These are phyloP conservation scores for Trichoderma harzianum DNA, from an alignment of 2,329 filamentous ascomycete genomes.

Conservation along the genomic window DNA sequence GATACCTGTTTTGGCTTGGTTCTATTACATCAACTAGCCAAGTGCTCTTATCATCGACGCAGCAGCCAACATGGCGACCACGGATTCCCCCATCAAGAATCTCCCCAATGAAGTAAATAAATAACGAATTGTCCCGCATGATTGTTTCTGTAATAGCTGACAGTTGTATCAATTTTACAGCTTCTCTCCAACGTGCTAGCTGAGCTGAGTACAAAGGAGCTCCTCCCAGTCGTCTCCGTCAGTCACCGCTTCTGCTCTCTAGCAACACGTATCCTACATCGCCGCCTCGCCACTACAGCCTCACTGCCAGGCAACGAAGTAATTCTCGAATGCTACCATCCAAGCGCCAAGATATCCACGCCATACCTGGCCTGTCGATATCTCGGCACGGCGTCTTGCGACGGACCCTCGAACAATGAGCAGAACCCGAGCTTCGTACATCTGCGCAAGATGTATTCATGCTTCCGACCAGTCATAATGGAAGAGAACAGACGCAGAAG, in stretches of 20 bases:
- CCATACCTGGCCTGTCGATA: slow-evolving; percentile 66
- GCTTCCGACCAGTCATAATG: slow-evolving; percentile 63
- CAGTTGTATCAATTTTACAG: slow-evolving; percentile 30
- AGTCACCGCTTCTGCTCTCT: slow-evolving; percentile 62
- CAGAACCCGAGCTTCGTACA: slow-evolving; percentile 28
- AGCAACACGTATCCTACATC: slow-evolving; percentile 61
- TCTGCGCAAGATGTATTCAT: slow-evolving; percentile 62
- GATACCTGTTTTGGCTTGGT: background rate
- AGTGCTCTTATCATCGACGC: background rate
- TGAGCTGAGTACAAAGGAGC: slow-evolving; percentile 45
- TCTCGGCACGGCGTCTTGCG: slow-evolving; percentile 49
- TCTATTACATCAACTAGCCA: background rate
- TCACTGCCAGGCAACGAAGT: slow-evolving; percentile 49
- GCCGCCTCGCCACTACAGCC: slow-evolving; percentile 50
- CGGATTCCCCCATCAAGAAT: background rate
- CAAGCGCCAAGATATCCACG: slow-evolving; percentile 63
- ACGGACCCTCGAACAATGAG: slow-evolving; percentile 15
- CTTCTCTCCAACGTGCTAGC: slow-evolving; percentile 50
- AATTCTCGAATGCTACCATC: slow-evolving; percentile 76
- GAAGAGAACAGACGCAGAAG: slow-evolving; percentile 46
- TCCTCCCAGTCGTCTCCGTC: slow-evolving; percentile 56
- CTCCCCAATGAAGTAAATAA: slow-evolving; percentile 8
- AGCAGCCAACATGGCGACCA: background rate
- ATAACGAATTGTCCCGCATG: background rate
- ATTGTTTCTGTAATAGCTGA: background rate